Conservation (phyloP, 257 asterid genomes). For the Penstemon newberryi region DNA sequence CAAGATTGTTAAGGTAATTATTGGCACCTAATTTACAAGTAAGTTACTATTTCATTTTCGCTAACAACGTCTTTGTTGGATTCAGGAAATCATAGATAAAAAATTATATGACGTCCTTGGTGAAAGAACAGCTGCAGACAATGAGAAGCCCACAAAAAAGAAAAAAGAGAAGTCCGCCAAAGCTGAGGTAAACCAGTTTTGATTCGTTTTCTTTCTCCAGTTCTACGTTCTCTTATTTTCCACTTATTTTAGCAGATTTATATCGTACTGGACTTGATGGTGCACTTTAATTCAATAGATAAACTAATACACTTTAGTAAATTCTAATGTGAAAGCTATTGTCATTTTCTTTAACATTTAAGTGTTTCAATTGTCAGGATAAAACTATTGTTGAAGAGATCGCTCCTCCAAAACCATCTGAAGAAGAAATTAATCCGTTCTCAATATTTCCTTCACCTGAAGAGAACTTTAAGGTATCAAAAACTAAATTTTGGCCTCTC, state of each 20-base stretch:
- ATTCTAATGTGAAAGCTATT: no score
- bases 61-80: constrained; percentile 8
- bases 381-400: constrained; percentile 57
- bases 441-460: constrained; percentile 77
- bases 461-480: constrained; percentile 73
- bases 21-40: neutral
- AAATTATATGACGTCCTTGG: constrained; percentile 73
- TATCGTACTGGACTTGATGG: constrained; percentile 7
- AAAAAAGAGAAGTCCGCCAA: constrained; percentile 87
- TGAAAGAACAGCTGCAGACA: constrained; percentile 83
- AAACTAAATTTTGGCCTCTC: neutral
- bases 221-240: neutral
- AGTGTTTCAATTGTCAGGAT: constrained; percentile 42
- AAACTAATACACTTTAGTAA: neutral
- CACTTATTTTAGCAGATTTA: constrained; percentile 11
- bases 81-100: constrained; percentile 75
- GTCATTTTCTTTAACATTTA: neutral
- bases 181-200: constrained; percentile 53
- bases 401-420: constrained; percentile 56
- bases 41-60: neutral
- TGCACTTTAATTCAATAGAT: constrained; percentile 2
- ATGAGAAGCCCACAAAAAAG: constrained; percentile 81
- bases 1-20: constrained; percentile 71
- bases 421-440: constrained; percentile 87
- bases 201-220: constrained; percentile 15